Base-by-base conservation (phyloP, 345 rosid species). In the Sonneratia alba region DNA sequence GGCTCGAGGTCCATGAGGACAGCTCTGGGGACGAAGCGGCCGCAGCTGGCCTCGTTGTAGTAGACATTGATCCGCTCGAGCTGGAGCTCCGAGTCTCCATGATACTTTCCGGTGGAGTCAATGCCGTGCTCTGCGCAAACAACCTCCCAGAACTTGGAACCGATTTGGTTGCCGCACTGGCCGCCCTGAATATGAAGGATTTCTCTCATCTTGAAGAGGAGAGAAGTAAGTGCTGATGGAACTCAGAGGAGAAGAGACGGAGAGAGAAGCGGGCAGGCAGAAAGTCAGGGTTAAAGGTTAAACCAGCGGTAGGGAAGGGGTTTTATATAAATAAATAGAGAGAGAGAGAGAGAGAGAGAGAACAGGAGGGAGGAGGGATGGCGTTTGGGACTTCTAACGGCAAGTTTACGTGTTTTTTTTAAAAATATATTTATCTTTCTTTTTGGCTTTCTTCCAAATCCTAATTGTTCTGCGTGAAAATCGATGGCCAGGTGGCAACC, bases 141-240 rank as follows among this genome's bases (percentile, higher is more conserved):
- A 34, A 84, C 89, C 51, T 86, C 89, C 89, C 89, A 86, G 74
- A 86, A 86, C 87, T 86, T 86, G 75, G 90, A 84, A 43, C 90
- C 86, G 82, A 86, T 86, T 74, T 86, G 90, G 82, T 87, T 87
- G 75, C 88, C 90, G 70, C 90, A 87, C 72, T 87, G 90, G 40
- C 90, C 88, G 13, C 87, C 90, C 40, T 87, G 90, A 34, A 87
- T 81, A 74, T 87, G 90, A 73, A 87, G 90, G 74, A 87, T 87
- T 76, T 87, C 90, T 74, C 88, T 85, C 90, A 87, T 86, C 67
- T 79, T 82, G 63, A 1, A 42, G 49, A 59, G 66, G 45, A 42
- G 73, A 27, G 56, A 51, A 66, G 38, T 68, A 51, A 40, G 67
- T n/a, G 37, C 64, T 69, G 24, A 40, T 36, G 61, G 45, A 42